A percentile compares a stretch with the other conserved stretches of the same genome.
Evolutionary conservation across 306 rosid species (phyloP).

Genomic region (Datisca glomerata): DNA sequence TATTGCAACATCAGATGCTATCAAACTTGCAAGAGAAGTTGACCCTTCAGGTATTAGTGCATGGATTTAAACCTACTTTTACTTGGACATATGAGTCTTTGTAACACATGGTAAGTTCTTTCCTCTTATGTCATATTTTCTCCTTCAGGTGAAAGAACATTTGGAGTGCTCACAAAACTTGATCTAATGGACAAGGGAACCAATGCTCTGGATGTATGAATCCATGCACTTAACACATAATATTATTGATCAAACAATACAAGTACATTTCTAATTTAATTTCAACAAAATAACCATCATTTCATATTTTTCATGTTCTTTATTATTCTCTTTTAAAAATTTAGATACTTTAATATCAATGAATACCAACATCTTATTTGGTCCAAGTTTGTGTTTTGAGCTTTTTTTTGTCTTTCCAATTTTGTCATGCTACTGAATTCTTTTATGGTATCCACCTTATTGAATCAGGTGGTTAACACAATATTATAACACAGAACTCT

Average conservation of each 20-base stretch:
- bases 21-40: constrained; percentile 85
- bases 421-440: background rate
- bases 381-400: background rate
- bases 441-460: constrained; percentile 6
- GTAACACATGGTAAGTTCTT: background rate
- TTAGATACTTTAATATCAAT: background rate
- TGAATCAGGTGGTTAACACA: constrained; percentile 8
- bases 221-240: constrained; percentile 9
- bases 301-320: too few species aligned
- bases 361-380: too few species aligned
- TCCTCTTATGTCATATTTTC: constrained; percentile 10
- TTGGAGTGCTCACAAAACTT: constrained; percentile 90
- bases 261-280: background rate
- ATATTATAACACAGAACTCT: constrained; percentile 9
- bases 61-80: background rate
- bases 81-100: background rate
- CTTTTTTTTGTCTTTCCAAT: constrained; percentile 3
- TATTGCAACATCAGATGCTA: constrained; percentile 95
- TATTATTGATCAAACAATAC: background rate
- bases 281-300: background rate
- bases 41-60: constrained; percentile 59
- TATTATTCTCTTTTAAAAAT: too few species aligned
- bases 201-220: constrained; percentile 72
- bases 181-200: constrained; percentile 99
- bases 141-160: constrained; percentile 80